Conservation (phyloP, 345 rosid genomes). For the Citrus glauca region DNA sequence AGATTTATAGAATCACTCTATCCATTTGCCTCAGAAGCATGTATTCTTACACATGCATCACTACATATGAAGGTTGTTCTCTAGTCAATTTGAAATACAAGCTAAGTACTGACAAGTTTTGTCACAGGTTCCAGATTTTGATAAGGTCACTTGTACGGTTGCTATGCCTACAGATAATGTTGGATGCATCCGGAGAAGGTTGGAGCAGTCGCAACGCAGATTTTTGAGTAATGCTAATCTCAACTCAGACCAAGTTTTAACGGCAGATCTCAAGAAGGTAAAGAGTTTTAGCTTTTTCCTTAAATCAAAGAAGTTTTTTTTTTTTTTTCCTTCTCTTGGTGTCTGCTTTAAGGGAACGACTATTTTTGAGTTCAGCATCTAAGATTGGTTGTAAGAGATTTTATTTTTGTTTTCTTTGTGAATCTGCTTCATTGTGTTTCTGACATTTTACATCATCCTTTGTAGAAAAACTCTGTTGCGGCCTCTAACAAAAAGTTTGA, state of each 20-base stretch:
- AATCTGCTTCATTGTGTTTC: not conserved
- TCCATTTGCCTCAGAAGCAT: not conserved
- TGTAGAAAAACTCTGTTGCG: constrained; percentile 12
- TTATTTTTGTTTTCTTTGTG: not conserved
- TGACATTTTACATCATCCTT: not conserved
- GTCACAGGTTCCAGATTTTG: constrained; percentile 33
- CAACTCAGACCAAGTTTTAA: not conserved
- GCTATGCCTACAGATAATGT: constrained; percentile 28
- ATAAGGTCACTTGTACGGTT: constrained; percentile 21
- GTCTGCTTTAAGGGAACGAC: not conserved
- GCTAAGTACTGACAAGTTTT: constrained; percentile 5
- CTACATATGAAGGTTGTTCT: not conserved
- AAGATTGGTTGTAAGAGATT: not conserved
- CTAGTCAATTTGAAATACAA: not conserved
- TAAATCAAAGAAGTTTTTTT: not conserved
- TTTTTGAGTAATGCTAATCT: constrained; percentile 10
- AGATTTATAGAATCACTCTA: not conserved
- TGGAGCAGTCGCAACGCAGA: constrained; percentile 19
- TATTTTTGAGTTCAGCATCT: not conserved
- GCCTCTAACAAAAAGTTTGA: not conserved
- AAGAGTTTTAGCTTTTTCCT: not conserved
- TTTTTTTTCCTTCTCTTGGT: not conserved
- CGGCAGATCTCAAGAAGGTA: constrained; percentile 15
- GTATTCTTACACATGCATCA: not conserved
- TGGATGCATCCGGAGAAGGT: constrained; percentile 25